Evolutionary conservation across 208 protist species (phyloP).

Genomic region (Acanthamoeba quina): DNA sequence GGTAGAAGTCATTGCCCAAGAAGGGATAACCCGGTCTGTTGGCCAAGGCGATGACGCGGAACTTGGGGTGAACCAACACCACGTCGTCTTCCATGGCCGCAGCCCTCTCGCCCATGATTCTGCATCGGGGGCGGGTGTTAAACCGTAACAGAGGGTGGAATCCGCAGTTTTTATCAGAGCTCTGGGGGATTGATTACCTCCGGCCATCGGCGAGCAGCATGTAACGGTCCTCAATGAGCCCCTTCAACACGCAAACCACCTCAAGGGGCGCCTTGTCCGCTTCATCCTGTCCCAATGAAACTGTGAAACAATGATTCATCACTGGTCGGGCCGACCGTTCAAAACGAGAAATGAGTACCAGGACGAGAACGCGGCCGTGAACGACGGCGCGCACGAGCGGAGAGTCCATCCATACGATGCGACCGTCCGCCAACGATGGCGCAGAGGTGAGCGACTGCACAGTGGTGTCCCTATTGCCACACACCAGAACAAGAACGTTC

Average conservation of each 20-base stretch:
- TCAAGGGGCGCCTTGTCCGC: slow-evolving; percentile 97
- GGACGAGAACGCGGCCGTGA: slow-evolving; percentile 94
- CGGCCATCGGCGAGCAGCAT: slow-evolving; percentile 89
- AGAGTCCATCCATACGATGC: slow-evolving; percentile 94
- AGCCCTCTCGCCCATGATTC: slow-evolving; percentile 23
- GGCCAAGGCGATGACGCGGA: slow-evolving; percentile 84
- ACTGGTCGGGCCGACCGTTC: too few species aligned
- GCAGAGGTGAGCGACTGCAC: slow-evolving; percentile 94
- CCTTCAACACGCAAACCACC: slow-evolving; percentile 88
- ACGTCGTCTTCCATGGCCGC: slow-evolving; percentile 19
- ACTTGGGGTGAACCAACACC: slow-evolving; percentile 85
- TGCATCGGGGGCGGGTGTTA: neutral
- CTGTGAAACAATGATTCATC: neutral
- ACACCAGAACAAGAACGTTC: too few species aligned
- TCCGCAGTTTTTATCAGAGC: neutral
- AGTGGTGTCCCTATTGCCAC: slow-evolving; percentile 89
- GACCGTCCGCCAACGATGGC: slow-evolving; percentile 92
- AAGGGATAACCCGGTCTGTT: slow-evolving; percentile 94
- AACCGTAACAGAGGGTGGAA: neutral
- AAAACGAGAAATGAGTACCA: slow-evolving; percentile 78
- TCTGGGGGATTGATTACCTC: neutral
- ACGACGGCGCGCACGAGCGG: slow-evolving; percentile 95
- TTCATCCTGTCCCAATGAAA: slow-evolving; percentile 89
- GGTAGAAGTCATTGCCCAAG: slow-evolving; percentile 96
- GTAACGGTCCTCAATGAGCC: slow-evolving; percentile 86